Conservation (phyloP, 768 basidiomycete genomes). For the Rhodotorula kratochvilovae region DNA sequence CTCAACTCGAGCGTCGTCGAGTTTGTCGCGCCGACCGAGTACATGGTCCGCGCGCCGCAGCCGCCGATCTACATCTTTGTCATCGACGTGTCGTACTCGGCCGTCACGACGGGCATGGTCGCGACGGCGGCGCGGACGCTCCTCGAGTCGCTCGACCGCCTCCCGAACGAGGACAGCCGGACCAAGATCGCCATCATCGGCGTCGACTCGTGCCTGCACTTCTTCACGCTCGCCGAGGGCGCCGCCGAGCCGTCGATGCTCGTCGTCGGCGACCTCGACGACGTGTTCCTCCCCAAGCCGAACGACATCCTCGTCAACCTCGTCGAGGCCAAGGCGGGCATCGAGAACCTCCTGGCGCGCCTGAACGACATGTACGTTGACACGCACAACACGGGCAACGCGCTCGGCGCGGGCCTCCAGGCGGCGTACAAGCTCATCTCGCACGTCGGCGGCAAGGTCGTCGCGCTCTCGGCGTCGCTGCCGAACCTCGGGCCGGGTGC, state of each 20-base stretch:
- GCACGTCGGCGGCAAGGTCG: conserved; percentile 89
- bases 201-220: conserved; percentile 87
- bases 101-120: conserved; percentile 94
- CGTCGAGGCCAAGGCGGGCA: conserved; percentile 68
- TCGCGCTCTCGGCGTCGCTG: conserved; percentile 76
- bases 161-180: conserved; percentile 88
- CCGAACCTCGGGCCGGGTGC: conserved; percentile 85
- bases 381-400: conserved; percentile 86
- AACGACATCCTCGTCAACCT: conserved; percentile 94
- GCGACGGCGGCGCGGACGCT: conserved; percentile 96
- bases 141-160: conserved; percentile 85
- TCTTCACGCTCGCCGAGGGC: conserved; percentile 72
- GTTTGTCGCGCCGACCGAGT: conserved; percentile 95
- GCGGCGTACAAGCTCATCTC: conserved; percentile 93
- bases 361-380: conserved; percentile 94
- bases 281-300: conserved; percentile 95
- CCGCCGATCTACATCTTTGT: conserved; percentile 95
- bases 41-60: conserved; percentile 96
- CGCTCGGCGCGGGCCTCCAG: conserved; percentile 88
- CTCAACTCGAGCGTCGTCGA: conserved; percentile 92
- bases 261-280: conserved; percentile 92
- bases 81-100: conserved; percentile 89
- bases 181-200: conserved; percentile 90
- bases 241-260: conserved; percentile 79
- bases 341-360: conserved; percentile 74